Evolutionary conservation across 208 protist genomes (phyloP), one percentile per base, ranked within the genome.

Genomic region (Phytomonas sp.): DNA sequence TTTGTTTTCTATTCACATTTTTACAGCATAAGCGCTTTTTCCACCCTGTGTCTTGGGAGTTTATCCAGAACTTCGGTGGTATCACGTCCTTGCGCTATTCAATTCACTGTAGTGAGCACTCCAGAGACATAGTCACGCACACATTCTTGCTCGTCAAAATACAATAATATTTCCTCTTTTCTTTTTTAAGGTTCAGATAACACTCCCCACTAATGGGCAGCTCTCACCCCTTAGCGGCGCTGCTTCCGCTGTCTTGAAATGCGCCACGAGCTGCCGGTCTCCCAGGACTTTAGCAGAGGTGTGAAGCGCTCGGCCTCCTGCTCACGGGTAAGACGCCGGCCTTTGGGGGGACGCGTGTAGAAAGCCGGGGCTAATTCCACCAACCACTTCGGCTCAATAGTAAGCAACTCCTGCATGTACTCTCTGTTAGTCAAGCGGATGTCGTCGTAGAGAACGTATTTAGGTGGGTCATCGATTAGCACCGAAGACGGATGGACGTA

Each of bases 361-460:
- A 94, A 97, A 68, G 97, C 93, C 11, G 97, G 97, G 11, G 97
- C 97, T 51, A 98, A 80, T 80, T 98, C 94, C 29, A 97, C 80
- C 15, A 99, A 74, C 97, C 97, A 98, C 62, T 90, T 77, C 26
- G 94, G 87, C 75, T 98, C 92, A 76, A 98, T 98, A 46, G 82
- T 83, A 40, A 97, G 78, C 9, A 96, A 82, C 82, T 97, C 87
- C 29, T 87, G 83, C 92, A 99, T 99, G 86, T 98, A 99, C 82
- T 99, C 98, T 67, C 98, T 97, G 67, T 89, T 93, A 28, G 98
- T 99, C 71, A 98, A 74, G 36, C 97, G 96, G 29, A 99, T 76
- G 67, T 99, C 97, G 64, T 98, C 95, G 76, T 99, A 99, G 17
- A 99, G 74, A 2, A 99, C 91, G 86, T 96, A 99, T 73, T 94